A percentile compares a stretch with the other conserved stretches of the same genome.
These are phyloP conservation scores for Pittosporum tobira DNA, from an alignment of 129 eudicot genomes.

Conservation along the genomic window DNA sequence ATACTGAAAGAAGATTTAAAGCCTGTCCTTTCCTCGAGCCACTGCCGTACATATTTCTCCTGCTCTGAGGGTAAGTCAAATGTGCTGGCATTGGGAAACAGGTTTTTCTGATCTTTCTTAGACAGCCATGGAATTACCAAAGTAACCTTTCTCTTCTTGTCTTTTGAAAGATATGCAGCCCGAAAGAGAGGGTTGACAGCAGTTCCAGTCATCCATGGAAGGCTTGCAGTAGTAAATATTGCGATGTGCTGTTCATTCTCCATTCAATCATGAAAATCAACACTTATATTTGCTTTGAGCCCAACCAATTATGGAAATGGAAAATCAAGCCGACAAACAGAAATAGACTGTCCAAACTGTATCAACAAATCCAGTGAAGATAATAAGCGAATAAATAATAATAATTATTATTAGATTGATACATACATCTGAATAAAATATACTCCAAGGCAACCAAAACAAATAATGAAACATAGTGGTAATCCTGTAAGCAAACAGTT, in stretches of 20 bases:
- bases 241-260: conserved; percentile 76
- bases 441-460: background rate
- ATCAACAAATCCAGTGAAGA: background rate
- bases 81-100: conserved; percentile 60
- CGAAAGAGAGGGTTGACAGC: conserved; percentile 92
- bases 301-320: background rate
- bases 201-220: conserved; percentile 99
- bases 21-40: conserved; percentile 81
- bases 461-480: background rate
- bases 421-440: background rate
- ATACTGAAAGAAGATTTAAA: conserved; percentile 44
- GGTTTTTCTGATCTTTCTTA: conserved; percentile 54
- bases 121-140: conserved; percentile 91
- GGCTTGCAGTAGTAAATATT: conserved; percentile 93
- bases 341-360: conserved; percentile 20
- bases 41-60: conserved; percentile 65
- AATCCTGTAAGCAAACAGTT: too few species aligned
- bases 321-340: conserved; percentile 1
- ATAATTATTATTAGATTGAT: background rate
- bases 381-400: background rate
- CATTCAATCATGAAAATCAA: conserved; percentile 42
- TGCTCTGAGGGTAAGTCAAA: conserved; percentile 59
- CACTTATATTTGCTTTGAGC: conserved; percentile 16
- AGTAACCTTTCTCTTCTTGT: conserved; percentile 54
- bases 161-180: conserved; percentile 87